These are phyloP conservation scores for Salvia hispanica DNA, from an alignment of 257 asterid genomes.

Conservation along the genomic window DNA sequence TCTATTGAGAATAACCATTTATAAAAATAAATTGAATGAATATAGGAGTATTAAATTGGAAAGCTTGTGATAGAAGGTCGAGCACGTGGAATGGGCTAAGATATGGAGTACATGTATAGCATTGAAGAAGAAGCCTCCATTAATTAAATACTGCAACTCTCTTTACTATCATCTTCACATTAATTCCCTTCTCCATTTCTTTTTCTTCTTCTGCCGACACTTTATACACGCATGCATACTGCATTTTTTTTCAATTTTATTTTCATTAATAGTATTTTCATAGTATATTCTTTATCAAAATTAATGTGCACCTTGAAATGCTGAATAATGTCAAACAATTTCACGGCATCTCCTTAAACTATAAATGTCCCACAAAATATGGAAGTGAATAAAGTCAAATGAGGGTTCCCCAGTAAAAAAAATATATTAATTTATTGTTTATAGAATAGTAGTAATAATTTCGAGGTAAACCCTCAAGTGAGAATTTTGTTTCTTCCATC, in stretches of 20 bases:
- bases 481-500: slow-evolving; percentile 3
- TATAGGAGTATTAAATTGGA: too few relatives aligned
- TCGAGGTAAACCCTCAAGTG: not conserved
- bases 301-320: slow-evolving; percentile 32
- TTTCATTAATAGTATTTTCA: not conserved
- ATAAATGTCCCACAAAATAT: slow-evolving; percentile 25
- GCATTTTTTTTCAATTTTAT: not conserved
- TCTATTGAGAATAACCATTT: too few relatives aligned
- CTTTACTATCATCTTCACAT: slow-evolving; percentile 16
- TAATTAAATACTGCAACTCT: slow-evolving; percentile 1
- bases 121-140: too few relatives aligned
- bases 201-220: slow-evolving; percentile 36
- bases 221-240: slow-evolving; percentile 15
- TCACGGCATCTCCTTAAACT: slow-evolving; percentile 35
- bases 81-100: not conserved
- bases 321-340: slow-evolving; percentile 38
- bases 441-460: not conserved
- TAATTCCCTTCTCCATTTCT: not conserved
- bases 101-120: not conserved
- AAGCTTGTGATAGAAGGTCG: too few relatives aligned
- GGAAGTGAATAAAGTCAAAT: slow-evolving; percentile 37
- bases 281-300: not conserved
- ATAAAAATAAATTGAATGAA: too few relatives aligned
- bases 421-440: not conserved
- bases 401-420: slow-evolving; percentile 30